Base-by-base conservation (phyloP, 2,329 filamentous ascomycete species). In the Chaetomium olivaceum region DNA sequence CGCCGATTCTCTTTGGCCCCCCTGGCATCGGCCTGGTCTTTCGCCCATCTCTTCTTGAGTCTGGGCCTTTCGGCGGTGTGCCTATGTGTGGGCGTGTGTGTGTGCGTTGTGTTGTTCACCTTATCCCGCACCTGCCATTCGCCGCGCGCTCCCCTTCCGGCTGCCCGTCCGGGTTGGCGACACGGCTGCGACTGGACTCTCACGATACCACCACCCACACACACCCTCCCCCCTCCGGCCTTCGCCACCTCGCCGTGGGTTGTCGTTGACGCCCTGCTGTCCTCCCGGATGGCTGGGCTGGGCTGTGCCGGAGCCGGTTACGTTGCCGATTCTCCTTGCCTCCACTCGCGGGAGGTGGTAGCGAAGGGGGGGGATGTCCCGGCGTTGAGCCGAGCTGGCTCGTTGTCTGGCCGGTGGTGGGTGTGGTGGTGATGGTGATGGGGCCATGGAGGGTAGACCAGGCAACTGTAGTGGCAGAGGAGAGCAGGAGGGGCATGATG, bases 81-180 rank as follows among this genome's bases (percentile, higher is more conserved):
- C 29, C 43, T 50, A 19, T 29, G 36, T 48, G 52, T 23, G 52
- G 46, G 57, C 12, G 55, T 59, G 60, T n/a, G 43, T 48, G 61
- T 50, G 51, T 48, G 52, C 21, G 52, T 58, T 58, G 57, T 29
- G 55, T 59, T 63, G 62, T 59, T 58, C 54, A 57, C 50, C 59
- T 48, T 61, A 23, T 39, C 52, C 14, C 39, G 9, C 39, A n/a
- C 12, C 60, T 43, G 46, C 54, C 29, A 63, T 63, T 62, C 61
- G 61, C 46, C 46, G 46, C 8, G 16, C 16, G 33, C 33, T 36
- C n/a, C 39, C 16, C 16, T n/a, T 43, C 46, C 46, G n/a, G 7
- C 4, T 19, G 46, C n/a, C 46, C n/a, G 7, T 3, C 7, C 2
- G n/a, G n/a, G 46, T 21, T 48, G 6, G 46, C 16, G 12, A 48